Evolutionary conservation across 805 yeast species (phyloP), one percentile per base, ranked within the genome.

Genomic region (Yamadazyma sp.): DNA sequence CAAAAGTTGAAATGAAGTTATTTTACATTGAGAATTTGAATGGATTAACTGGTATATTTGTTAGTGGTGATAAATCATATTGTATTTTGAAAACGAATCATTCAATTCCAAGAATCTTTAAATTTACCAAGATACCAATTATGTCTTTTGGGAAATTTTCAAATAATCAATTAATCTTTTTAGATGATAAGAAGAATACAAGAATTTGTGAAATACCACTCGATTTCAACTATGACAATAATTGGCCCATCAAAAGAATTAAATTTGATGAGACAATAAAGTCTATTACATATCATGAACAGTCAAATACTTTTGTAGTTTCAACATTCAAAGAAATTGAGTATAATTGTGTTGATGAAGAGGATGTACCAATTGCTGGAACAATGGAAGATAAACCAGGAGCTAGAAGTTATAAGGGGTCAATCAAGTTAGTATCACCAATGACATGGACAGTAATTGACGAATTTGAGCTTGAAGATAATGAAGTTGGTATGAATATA

Each of bases 391-490:
- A 70, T 20, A 68, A 70, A 23, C 77, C 81, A 0, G 70, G 72
- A 27, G 86, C 93, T 0, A 47, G 50, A 13, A 67, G 78, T 7
- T 81, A 65, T 44, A 73, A 75, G 39, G 83, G 95, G 11, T 65
- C 70, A 3, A 53, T 89, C 4, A 71, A 78, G 35, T 58, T 89
- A 30, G 51, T 89, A 0, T 82, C 91, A 1, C 93, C 96, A 0
- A 63, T 65, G 26, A 78, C 76, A 11, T 87, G 95, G 95, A 60
- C 78, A 1, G 73, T 81, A 0, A 81, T 88, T 44, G 97, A 88
- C 50, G 68, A 74, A 8, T 56, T 80, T 26, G 82, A 76, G 22
- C 65, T 85, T 29, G 78, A 70, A 6, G 81, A 75, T n/a, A 78
- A 84, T 53, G 87, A 87, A 37, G 67, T 83, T 9, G 78, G 77